Base-by-base conservation (phyloP, 176 grass and related monocot species). In the Cocos nucifera region DNA sequence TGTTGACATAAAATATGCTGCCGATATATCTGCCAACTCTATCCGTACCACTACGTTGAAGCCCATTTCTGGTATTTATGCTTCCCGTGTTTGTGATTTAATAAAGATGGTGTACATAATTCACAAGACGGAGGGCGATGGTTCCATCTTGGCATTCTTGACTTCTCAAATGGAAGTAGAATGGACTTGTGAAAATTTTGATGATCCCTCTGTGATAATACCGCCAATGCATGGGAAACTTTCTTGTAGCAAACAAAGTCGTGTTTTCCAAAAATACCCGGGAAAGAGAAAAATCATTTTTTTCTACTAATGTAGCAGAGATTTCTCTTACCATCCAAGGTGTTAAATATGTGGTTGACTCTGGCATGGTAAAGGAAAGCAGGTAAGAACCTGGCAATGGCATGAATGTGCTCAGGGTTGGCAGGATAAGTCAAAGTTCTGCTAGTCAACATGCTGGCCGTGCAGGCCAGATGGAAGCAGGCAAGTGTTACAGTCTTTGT, bases 161-260 rank as follows among this genome's bases (percentile, higher is more conserved):
- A 90, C 92, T 54, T 90, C 92, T 72, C 92, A 96, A 51, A 56
- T 85, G 26, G 86, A 96, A 72, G 92, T 96, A 66, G 92, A 21
- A 79, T 78, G 78, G 74, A 83, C 86, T 44, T 95, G 90, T 79
- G 90, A 89, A 78, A 84, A 61, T 51, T 89, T 95, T 60, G 78
- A 51, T 14, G 80, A 89, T 74, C 59, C 77, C 19, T 64, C 68
- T 73, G 77, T 79, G 8, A 29, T 82, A 22, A 83, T 86, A 19
- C 77, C 89, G 70, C 90, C 83, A 0, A 81, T 95, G 90, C 90
- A 95, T 74, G 90, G 90, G 50, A 95, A 95, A 53, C 79, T 95
- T 70, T 95, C 86, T 19, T 64, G 71, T 71, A 64, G 73, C 49
- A 83, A 95, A 49, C 90, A 89, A 58, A 70, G 51, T 55, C 74